Base-by-base conservation (phyloP, 2,329 filamentous ascomycete genomes). In the Metarhizium sp. region DNA sequence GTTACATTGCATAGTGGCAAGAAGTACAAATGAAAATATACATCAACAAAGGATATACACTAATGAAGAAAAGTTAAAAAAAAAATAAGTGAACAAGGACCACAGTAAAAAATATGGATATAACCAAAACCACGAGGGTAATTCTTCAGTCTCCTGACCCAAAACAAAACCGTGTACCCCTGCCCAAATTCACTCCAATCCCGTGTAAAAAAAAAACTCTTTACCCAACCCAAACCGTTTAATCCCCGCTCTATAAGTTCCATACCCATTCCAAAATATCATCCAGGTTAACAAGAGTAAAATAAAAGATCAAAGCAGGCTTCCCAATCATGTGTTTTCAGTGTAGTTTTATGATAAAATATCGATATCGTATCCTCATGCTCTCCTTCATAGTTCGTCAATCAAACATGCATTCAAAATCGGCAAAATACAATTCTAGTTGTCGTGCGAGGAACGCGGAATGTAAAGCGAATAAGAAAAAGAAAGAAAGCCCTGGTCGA, bases 321-420 rank as follows among this genome's bases (percentile, higher is more conserved):
- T n/a, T 7, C n/a, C 42, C 25, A 40, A 34, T 42, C 25, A 49
- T 36, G 13, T 20, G n/a, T 38, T 38, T 45, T 14, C 32, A 40
- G 30, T 36, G 30, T 45, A 7, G 45, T 14, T 25, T 29, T 30
- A 32, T 42, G 48, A 29, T 53, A 50, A 30, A 5, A 18, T n/a
- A 46, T 53, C 55, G 46, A 18, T n/a, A 46, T 53, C 55, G 46
- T 56, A 38, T 40, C 51, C 30, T 56, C 47, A 38, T 53, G 40
- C 46, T 45, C 50, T 6, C 4, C 20, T 42, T 52, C 25, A 20
- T 50, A 16, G 14, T 38, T 49, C 46, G 29, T 46, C 29, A 38
- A 45, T 16, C 18, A 29, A 43, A 18, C 46, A 51, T 42, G 47
- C 13, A 30, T 47, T 30, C 38, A 34, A 40, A 18, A 38, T 36